Percentiles rank a stretch among this genome's conserved stretches.
Conservation (phyloP, 805 yeast species). For the Ogataea paradorogensis region DNA sequence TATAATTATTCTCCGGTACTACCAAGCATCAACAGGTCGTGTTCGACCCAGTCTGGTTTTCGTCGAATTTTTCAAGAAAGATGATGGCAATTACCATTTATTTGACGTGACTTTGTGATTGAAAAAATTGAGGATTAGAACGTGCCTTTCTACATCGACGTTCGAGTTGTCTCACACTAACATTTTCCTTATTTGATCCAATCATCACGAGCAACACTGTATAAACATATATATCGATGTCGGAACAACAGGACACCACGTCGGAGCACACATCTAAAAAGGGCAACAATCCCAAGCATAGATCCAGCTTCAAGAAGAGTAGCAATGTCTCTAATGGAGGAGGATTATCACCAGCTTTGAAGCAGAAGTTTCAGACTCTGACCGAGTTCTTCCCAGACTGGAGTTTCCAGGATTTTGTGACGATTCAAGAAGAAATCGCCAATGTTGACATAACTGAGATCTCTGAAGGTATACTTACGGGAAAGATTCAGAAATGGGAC, state of each 20-base stretch:
- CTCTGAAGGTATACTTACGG: constrained; percentile 84
- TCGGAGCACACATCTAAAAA: constrained; percentile 20
- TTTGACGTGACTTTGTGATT: constrained; percentile 13
- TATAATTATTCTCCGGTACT: neutral
- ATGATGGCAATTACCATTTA: constrained; percentile 18
- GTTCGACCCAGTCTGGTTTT: constrained; percentile 9
- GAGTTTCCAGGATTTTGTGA: constrained; percentile 78
- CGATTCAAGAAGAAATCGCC: constrained; percentile 68
- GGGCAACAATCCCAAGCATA: constrained; percentile 33
- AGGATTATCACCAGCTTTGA: constrained; percentile 26
- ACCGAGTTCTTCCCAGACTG: constrained; percentile 92
- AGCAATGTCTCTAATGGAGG: constrained; percentile 23
- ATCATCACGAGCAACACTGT: constrained; percentile 7
- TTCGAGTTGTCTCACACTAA: constrained; percentile 8
- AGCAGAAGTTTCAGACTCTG: constrained; percentile 50
- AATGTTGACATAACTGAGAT: constrained; percentile 71
- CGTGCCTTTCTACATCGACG: constrained; percentile 5
- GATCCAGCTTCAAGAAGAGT: constrained; percentile 46
- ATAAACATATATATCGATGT: constrained; percentile 23
- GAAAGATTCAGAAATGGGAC: constrained; percentile 91
- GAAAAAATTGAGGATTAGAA: constrained; percentile 8
- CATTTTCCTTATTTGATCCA: constrained; percentile 8
- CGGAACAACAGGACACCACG: constrained; percentile 30
- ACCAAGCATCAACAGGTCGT: constrained; percentile 8
- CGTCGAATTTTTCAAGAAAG: constrained; percentile 22